A percentile compares a stretch with the other conserved stretches of the same genome.
Evolutionary conservation across 345 rosid species (phyloP).

Genomic region (Eucalyptus guilfoylei): DNA sequence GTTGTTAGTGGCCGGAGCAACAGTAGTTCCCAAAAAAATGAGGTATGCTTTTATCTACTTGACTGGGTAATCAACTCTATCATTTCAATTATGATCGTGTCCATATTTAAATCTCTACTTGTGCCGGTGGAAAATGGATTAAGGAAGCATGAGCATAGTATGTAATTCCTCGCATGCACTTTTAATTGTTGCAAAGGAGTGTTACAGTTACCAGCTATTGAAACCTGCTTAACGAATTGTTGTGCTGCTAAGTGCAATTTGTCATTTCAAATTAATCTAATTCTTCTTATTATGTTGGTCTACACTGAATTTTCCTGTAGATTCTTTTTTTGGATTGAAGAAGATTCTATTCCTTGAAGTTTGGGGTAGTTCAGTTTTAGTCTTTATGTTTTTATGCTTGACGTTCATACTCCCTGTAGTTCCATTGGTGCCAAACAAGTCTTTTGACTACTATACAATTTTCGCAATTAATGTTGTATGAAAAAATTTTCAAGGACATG

Average conservation of each 20-base stretch:
- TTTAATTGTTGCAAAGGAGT: background rate
- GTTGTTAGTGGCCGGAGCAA: slow-evolving; percentile 15
- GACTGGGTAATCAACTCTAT: slow-evolving; percentile 12
- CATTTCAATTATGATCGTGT: background rate
- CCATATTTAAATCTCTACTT: background rate
- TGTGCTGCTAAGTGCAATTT: too few species aligned
- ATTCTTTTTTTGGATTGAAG: background rate
- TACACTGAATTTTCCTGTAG: background rate
- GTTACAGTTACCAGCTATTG: background rate
- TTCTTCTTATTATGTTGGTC: too few species aligned
- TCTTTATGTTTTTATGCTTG: too few species aligned
- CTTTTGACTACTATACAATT: too few species aligned
- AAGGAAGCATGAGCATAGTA: background rate
- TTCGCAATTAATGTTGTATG: accelerated
- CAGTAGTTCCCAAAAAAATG: background rate
- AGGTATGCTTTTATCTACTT: slow-evolving; percentile 1
- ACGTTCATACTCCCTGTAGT: too few species aligned
- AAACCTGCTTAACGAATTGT: background rate
- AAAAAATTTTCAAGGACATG: too few species aligned
- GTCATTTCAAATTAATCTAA: too few species aligned
- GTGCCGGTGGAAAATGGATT: background rate
- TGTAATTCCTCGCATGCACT: background rate
- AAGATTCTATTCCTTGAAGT: background rate
- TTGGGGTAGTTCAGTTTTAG: background rate
- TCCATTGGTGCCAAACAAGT: background rate